A percentile compares a stretch with the other conserved stretches of the same genome.
Evolutionary conservation across 164 flowering plant genomes (phyloP).

Genomic region (Cinnamomum micranthum): DNA sequence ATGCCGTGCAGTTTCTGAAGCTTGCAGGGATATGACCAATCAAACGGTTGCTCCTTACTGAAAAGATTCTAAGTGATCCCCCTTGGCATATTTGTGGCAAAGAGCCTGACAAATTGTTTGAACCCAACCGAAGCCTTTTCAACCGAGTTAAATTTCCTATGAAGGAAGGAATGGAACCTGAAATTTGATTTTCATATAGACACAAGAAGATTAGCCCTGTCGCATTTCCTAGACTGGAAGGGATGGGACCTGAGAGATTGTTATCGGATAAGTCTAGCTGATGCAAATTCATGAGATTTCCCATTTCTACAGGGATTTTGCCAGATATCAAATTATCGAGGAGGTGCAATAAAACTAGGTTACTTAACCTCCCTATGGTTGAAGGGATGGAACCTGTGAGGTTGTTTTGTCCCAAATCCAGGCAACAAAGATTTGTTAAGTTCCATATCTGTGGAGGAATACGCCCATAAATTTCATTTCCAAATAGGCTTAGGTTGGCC

Average conservation of each 20-base stretch:
- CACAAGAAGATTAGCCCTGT: constrained; percentile 20
- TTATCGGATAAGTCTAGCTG: constrained; percentile 27
- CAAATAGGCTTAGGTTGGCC: background rate
- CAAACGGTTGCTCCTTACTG: background rate
- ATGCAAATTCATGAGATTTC: constrained; percentile 25
- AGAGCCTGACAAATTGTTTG: background rate
- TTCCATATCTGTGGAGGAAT: background rate
- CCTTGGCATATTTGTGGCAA: background rate
- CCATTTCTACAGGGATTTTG: constrained; percentile 27
- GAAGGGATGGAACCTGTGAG: constrained; percentile 21
- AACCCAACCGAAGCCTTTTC: background rate
- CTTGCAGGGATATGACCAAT: background rate
- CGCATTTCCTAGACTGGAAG: constrained; percentile 31
- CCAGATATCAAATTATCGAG: constrained; percentile 20
- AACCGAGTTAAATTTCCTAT: no score
- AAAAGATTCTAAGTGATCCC: background rate
- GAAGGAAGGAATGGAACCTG: constrained; percentile 12
- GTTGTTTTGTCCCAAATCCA: background rate
- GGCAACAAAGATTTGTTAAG: background rate
- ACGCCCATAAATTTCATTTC: background rate
- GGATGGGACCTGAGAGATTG: constrained; percentile 24
- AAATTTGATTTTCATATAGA: constrained; percentile 26
- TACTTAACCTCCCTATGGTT: constrained; percentile 13
- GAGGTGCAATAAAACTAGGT: background rate
- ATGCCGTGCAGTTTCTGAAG: background rate